These are phyloP conservation scores for Candida sanyiensis DNA, from an alignment of 805 yeast species.

Conservation along the genomic window DNA sequence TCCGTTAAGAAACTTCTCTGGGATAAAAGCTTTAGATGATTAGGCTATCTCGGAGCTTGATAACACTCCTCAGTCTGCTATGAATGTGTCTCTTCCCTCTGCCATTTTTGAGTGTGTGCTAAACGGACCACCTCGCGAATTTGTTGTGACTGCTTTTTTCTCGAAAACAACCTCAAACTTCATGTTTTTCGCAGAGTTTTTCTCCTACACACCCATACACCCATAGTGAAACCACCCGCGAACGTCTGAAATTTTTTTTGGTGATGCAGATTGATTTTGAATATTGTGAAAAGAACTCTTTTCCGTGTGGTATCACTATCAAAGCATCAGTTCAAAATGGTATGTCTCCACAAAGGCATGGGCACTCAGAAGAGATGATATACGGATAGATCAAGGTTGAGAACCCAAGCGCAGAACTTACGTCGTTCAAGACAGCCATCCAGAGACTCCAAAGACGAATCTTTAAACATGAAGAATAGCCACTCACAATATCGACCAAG, in stretches of 20 bases:
- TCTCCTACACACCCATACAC: constrained; percentile 8
- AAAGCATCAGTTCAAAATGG: constrained; percentile 15
- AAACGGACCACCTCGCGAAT: neutral
- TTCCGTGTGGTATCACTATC: constrained; percentile 5
- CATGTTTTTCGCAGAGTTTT: no score
- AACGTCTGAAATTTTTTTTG: constrained; percentile 10
- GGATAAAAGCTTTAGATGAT: no score
- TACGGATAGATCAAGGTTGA: neutral
- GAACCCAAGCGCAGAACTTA: neutral
- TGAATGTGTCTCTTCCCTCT: neutral
- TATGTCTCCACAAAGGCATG: constrained; percentile 7
- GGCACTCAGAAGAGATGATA: neutral
- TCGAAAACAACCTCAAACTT: neutral
- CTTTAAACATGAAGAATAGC: neutral
- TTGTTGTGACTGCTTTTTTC: constrained; percentile 7
- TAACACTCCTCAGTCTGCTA: no score
- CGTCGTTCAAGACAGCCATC: constrained; percentile 1
- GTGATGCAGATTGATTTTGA: constrained; percentile 4
- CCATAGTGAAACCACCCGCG: neutral
- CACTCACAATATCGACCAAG: no score
- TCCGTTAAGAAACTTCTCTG: no score
- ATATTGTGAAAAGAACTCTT: constrained; percentile 3
- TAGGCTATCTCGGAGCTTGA: no score
- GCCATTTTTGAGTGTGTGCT: neutral
- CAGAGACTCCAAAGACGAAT: neutral